A percentile compares a stretch with the other conserved stretches of the same genome.
Conservation (phyloP, 2,329 filamentous ascomycete genomes). For the Xylariaceae sp. region DNA sequence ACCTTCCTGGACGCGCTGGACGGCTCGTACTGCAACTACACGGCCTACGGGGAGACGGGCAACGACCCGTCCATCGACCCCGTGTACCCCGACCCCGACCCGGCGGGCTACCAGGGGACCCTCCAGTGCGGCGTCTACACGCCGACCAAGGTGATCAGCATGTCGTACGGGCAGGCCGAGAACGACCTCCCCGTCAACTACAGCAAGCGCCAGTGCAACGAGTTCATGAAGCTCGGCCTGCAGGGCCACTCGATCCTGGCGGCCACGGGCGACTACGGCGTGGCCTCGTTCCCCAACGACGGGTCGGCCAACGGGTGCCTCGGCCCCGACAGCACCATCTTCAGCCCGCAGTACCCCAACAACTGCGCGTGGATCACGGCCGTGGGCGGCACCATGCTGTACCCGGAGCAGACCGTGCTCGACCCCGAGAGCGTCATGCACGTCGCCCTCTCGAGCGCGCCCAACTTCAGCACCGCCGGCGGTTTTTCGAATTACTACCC, state of each 20-base stretch:
- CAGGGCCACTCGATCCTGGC: slow-evolving; percentile 29
- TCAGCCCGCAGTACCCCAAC: neutral
- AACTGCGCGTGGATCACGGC: slow-evolving; percentile 3
- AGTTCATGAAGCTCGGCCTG: slow-evolving; percentile 36
- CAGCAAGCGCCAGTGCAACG: slow-evolving; percentile 31
- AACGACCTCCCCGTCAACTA: slow-evolving; percentile 37
- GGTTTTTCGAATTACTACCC: slow-evolving; percentile 14
- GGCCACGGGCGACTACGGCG: slow-evolving; percentile 30
- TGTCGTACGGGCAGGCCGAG: slow-evolving; percentile 40
- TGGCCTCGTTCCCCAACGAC: slow-evolving; percentile 21
- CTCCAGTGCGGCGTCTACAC: slow-evolving; percentile 17
- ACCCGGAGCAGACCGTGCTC: neutral
- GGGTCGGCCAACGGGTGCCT: neutral
- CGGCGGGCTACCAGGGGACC: slow-evolving; percentile 33
- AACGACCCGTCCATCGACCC: slow-evolving; percentile 32
- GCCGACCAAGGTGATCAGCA: slow-evolving; percentile 40
- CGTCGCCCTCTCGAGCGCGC: neutral
- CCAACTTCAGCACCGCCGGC: neutral
- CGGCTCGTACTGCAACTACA: slow-evolving; percentile 38
- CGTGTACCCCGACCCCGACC: slow-evolving; percentile 32
- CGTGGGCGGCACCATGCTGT: slow-evolving; percentile 3
- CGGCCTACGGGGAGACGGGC: slow-evolving; percentile 34
- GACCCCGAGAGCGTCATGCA: neutral
- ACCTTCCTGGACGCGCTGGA: slow-evolving; percentile 37
- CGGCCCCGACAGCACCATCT: neutral